Base-by-base conservation (phyloP, 2,329 filamentous ascomycete species). In the Penicillium sp. region DNA sequence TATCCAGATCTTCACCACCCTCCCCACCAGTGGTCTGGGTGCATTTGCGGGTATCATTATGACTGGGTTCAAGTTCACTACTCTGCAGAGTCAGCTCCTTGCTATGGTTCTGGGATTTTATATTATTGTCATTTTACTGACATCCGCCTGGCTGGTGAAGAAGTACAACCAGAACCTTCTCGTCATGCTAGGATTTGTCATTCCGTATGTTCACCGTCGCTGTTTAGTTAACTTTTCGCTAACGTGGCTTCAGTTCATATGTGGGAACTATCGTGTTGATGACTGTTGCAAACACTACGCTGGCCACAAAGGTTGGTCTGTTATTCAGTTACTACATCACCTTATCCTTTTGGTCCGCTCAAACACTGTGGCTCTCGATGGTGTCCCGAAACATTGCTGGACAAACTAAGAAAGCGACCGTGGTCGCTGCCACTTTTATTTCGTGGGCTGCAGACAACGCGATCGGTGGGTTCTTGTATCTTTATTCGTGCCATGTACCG, bases 31-130 rank as follows among this genome's bases (percentile, higher is more conserved):
- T 20, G 88, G 89, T 0, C 81, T 92, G 0, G 88, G 89, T 6
- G 85, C 85, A 0, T 92, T 90, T 67, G 85, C 87, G 51, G 87
- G 87, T 59, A 87, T 92, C 63, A 87, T 92, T 64, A 89, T 92
- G 71, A 82, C 80, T 53, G 78, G 79, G n/a, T 85, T 92, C 55
- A 75, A 86, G 0, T 92, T 91, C 65, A 80, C 75, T 0, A 75
- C 77, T 0, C 77, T 90, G 6, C 75, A 92, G 70, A 90, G 88
- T 0, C 88, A 91, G 72, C 76, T 92, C 1, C 75, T 92, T 23
- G 82, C 87, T 37, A 74, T 92, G 86, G 88, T 90, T 0, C 77
- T 90, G 0, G 89, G 89, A 5, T 84, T 82, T 37, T 89, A 89
- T 62, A 90, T 91, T 63, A 89, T 92, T 57, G 77, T 87, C 46